phyloP scores from a whole-genome alignment of 2,329 filamentous ascomycete species.

The Massarina eburnea region DNA sequence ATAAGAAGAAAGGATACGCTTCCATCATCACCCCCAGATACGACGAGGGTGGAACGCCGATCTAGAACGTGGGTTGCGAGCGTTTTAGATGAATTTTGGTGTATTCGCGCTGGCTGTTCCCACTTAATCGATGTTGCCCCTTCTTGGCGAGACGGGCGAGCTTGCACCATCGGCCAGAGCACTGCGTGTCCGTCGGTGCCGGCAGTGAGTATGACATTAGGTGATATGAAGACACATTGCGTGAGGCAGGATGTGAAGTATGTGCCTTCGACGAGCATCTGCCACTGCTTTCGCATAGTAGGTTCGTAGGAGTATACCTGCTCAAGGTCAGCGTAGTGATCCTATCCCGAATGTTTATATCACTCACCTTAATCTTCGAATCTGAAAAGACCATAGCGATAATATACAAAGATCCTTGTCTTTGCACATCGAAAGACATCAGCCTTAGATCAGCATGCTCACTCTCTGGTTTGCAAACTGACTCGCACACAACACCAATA shows the following conservation, averaged over 20 bases:
- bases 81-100: constrained; percentile 79
- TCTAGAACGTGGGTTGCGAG: constrained; percentile 41
- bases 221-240: constrained; percentile 53
- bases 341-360: neutral
- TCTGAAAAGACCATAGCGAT: constrained; percentile 81
- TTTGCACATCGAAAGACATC: constrained; percentile 69
- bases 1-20: constrained; percentile 59
- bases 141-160: constrained; percentile 12
- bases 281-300: constrained; percentile 32
- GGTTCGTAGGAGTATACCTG: constrained; percentile 51
- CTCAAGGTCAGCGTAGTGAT: neutral
- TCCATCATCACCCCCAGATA: constrained; percentile 89
- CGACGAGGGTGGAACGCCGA: constrained; percentile 52
- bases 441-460: constrained; percentile 72
- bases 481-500: constrained; percentile 57
- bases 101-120: constrained; percentile 50
- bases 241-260: constrained; percentile 68
- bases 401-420: constrained; percentile 47
- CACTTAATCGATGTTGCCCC: constrained; percentile 12
- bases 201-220: constrained; percentile 60
- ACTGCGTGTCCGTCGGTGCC: constrained; percentile 80
- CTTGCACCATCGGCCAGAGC: constrained; percentile 64
- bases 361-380: constrained; percentile 66
- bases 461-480: constrained; percentile 51
- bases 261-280: constrained; percentile 37